phyloP scores from a whole-genome alignment of 306 rosid species.

The Leucaena leucocephala region DNA sequence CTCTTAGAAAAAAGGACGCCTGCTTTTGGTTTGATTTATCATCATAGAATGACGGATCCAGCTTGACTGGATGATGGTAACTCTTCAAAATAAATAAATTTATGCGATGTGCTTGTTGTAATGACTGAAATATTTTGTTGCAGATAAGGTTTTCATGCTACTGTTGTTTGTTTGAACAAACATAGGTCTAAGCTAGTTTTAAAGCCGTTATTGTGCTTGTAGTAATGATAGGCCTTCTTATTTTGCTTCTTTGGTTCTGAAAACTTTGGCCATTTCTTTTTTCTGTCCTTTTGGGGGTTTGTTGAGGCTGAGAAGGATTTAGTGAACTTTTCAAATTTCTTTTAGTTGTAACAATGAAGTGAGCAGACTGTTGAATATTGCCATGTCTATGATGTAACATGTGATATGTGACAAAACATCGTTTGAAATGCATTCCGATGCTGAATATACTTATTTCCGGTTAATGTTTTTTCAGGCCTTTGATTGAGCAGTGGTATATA shows the following conservation, averaged over 20 bases:
- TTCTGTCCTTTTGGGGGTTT: not conserved
- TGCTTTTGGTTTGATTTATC: not conserved
- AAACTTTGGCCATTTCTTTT: not conserved
- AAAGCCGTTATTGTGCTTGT: not conserved
- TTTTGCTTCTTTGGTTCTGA: not conserved
- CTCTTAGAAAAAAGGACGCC: not conserved
- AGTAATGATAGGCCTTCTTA: not conserved
- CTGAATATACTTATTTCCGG: slow-evolving; percentile 12
- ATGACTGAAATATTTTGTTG: slow-evolving; percentile 5
- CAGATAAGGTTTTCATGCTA: slow-evolving; percentile 9
- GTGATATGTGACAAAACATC: not conserved
- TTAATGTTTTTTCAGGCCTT: slow-evolving; percentile 41
- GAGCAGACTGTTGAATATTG: not conserved
- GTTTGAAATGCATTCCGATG: not conserved
- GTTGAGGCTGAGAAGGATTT: not conserved
- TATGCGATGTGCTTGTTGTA: slow-evolving; percentile 15
- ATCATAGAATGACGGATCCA: not conserved
- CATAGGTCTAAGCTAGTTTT: not conserved
- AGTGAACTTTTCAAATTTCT: slow-evolving; percentile 15
- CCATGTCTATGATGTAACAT: not conserved
- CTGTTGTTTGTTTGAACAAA: slow-evolving; percentile 16
- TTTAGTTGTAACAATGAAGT: not conserved
- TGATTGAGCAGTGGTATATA: slow-evolving; percentile 42
- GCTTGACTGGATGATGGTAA: slow-evolving; percentile 22
- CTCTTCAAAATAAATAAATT: slow-evolving; percentile 19